phyloP scores from a whole-genome alignment of 257 asterid genomes.

The Coffea canephora region DNA sequence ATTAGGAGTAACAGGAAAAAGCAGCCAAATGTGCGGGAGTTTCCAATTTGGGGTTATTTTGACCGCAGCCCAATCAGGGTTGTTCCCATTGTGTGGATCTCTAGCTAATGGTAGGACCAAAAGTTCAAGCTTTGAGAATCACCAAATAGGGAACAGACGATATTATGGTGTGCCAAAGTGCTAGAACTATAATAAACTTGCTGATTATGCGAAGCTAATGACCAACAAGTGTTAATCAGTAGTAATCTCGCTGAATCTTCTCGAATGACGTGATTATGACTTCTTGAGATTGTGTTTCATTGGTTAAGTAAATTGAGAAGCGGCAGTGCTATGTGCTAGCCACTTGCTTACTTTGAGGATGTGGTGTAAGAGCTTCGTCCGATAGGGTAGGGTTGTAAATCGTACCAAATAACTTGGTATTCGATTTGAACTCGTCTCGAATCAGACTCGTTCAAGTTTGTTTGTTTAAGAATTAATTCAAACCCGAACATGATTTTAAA shows the following conservation, averaged over 20 bases:
- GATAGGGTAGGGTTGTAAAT: too few species aligned
- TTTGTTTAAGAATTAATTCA: too few species aligned
- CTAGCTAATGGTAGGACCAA: conserved; percentile 27
- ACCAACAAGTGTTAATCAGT: neutral
- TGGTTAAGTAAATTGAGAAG: neutral
- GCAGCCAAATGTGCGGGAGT: conserved; percentile 23
- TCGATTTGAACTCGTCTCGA: too few species aligned
- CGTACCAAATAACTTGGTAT: too few species aligned
- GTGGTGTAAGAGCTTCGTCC: too few species aligned
- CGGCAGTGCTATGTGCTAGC: neutral
- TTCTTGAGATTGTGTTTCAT: neutral
- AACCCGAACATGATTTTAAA: too few species aligned
- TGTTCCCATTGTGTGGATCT: conserved; percentile 31
- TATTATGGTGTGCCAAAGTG: conserved; percentile 44
- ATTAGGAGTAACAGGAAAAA: neutral
- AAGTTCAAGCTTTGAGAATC: conserved; percentile 18
- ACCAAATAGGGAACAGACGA: conserved; percentile 40
- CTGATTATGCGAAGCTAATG: neutral
- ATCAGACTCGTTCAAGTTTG: too few species aligned
- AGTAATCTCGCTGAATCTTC: neutral
- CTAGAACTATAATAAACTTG: neutral
- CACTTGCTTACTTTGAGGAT: neutral
- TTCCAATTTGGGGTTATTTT: conserved; percentile 34
- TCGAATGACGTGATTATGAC: neutral
- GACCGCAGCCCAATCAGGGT: conserved; percentile 31